These are phyloP conservation scores for Calonectria fujianensis DNA, from an alignment of 2,329 filamentous ascomycete species.

Conservation along the genomic window DNA sequence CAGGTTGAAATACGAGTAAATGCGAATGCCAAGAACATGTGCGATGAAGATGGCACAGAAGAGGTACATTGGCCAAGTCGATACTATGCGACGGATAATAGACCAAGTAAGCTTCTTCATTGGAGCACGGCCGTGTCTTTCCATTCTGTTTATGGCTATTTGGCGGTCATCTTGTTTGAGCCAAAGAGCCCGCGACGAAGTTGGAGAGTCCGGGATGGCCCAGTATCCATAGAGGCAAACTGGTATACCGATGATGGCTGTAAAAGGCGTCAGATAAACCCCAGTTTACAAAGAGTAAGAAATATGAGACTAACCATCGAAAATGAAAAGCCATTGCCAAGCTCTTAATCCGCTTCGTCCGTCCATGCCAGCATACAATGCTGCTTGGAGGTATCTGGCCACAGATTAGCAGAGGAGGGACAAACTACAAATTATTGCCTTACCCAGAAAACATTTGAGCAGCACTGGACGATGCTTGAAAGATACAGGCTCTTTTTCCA, in stretches of 20 bases:
- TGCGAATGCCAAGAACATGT: conserved; percentile 59
- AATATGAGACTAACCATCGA: conserved; percentile 58
- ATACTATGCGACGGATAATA: conserved; percentile 55
- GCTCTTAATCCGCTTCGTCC: conserved; percentile 61
- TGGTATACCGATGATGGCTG: conserved; percentile 56
- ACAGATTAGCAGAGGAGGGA: not conserved
- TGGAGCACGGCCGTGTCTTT: conserved; percentile 55
- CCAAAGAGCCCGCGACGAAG: conserved; percentile 51
- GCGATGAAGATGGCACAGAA: conserved; percentile 60
- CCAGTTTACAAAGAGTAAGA: not conserved
- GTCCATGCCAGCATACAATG: conserved; percentile 63
- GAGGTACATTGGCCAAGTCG: conserved; percentile 56
- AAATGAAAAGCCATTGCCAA: conserved; percentile 69
- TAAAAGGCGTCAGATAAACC: not conserved
- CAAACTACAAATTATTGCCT: rapidly evolving
- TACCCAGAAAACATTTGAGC: conserved; percentile 65
- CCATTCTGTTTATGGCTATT: conserved; percentile 57
- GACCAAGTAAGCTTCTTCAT: conserved; percentile 57
- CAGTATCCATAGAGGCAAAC: conserved; percentile 58
- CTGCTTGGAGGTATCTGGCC: conserved; percentile 63
- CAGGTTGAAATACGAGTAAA: conserved; percentile 60
- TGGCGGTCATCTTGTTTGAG: conserved; percentile 54
- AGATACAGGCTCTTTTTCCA: conserved; percentile 63
- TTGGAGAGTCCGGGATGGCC: conserved; percentile 59
- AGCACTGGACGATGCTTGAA: conserved; percentile 60